These are phyloP conservation scores for Tolypocladium album DNA, from an alignment of 2,329 filamentous ascomycete genomes.

Conservation along the genomic window DNA sequence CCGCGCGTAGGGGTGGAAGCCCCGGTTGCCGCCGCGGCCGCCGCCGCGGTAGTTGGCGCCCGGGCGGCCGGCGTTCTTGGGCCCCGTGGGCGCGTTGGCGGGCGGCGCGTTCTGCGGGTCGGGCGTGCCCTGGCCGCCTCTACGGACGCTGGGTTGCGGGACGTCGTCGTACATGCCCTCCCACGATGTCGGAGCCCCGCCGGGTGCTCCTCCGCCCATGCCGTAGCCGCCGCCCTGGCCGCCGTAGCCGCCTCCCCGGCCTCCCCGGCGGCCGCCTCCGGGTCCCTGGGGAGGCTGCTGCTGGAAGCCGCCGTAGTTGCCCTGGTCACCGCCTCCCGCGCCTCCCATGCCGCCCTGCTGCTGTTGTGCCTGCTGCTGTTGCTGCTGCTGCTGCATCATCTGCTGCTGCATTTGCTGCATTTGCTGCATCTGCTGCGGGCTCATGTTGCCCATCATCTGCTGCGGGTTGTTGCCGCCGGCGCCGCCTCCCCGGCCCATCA, in stretches of 20 bases:
- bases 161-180: slow-evolving; percentile 98
- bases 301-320: slow-evolving; percentile 25
- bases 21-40: slow-evolving; percentile 62
- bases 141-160: slow-evolving; percentile 59
- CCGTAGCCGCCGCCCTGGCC: slow-evolving; percentile 18
- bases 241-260: slow-evolving; percentile 15
- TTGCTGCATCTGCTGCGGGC: slow-evolving; percentile 48
- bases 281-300: slow-evolving; percentile 35
- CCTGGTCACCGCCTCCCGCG: slow-evolving; percentile 14
- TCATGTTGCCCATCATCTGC: slow-evolving; percentile 32
- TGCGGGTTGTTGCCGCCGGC: slow-evolving; percentile 18
- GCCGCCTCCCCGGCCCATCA: slow-evolving; percentile 33
- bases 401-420: slow-evolving; percentile 36
- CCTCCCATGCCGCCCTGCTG: slow-evolving; percentile 1
- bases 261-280: slow-evolving; percentile 8
- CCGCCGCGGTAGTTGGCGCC: slow-evolving; percentile 91
- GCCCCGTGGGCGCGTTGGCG: slow-evolving; percentile 71
- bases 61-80: slow-evolving; percentile 86
- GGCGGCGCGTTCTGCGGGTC: slow-evolving; percentile 37
- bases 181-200: slow-evolving; percentile 72
- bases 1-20: slow-evolving; percentile 66
- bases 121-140: slow-evolving; percentile 28
- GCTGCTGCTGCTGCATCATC: slow-evolving; percentile 24
- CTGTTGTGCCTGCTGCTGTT: background rate
- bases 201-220: slow-evolving; percentile 28